A percentile compares a stretch with the other conserved stretches of the same genome.
These are phyloP conservation scores for Globisporangium orthogonon DNA, from an alignment of 352 stramenopile genomes.

Conservation along the genomic window DNA sequence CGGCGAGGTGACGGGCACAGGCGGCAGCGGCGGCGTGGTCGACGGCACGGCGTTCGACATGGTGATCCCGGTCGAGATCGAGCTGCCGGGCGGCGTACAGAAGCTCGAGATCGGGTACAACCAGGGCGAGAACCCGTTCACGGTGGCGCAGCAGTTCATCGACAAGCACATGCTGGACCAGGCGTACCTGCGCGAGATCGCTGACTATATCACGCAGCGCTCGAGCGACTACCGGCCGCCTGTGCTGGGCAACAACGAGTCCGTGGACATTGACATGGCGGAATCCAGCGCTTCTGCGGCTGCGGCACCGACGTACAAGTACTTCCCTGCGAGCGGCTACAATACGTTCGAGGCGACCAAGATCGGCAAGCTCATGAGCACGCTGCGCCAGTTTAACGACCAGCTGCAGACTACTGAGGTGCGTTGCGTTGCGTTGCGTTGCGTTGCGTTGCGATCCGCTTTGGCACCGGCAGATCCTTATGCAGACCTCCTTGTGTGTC, in stretches of 20 bases:
- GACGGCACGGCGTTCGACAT: conserved; percentile 94
- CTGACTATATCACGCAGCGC: conserved; percentile 94
- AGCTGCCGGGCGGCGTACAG: conserved; percentile 87
- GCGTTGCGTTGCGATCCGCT: too few relatives aligned
- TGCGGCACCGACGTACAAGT: conserved; percentile 33
- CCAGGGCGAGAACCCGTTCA: conserved; percentile 96
- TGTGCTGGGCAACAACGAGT: conserved; percentile 39
- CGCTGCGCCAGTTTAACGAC: conserved; percentile 88
- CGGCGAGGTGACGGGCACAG: conserved; percentile 80
- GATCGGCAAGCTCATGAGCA: conserved; percentile 89
- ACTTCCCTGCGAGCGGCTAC: conserved; percentile 75
- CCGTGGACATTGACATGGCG: conserved; percentile 11
- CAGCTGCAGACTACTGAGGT: conserved; percentile 46
- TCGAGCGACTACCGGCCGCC: conserved; percentile 75
- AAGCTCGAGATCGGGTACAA: conserved; percentile 98
- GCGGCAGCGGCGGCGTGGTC: conserved; percentile 74
- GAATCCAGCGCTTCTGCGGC: conserved; percentile 3
- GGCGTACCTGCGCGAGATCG: conserved; percentile 90
- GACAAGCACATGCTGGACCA: conserved; percentile 94
- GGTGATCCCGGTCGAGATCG: conserved; percentile 96
- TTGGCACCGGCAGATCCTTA: not conserved
- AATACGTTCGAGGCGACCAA: conserved; percentile 91
- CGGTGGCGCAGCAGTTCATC: conserved; percentile 95
- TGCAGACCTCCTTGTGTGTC: not conserved
- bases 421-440: not conserved